Conservation (phyloP, 2,329 filamentous ascomycete genomes). For the Pleomassaria siparia region DNA sequence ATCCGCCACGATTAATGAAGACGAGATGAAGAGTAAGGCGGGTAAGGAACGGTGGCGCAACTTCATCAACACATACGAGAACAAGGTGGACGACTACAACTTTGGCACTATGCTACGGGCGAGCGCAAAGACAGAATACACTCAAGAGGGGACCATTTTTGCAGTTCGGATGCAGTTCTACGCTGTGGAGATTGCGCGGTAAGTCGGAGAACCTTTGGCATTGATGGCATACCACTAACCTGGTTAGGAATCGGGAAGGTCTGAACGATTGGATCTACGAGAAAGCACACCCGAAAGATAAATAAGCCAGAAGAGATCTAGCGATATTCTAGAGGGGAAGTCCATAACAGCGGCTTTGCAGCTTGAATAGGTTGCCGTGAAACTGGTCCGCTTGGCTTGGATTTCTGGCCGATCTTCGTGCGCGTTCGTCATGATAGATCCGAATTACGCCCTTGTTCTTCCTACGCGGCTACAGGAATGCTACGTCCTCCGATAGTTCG, state of each 20-base stretch:
- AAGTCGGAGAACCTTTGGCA: constrained; percentile 26
- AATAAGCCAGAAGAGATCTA: constrained; percentile 18
- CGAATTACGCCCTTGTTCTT: neutral
- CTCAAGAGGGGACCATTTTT: constrained; percentile 87
- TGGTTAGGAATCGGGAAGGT: constrained; percentile 71
- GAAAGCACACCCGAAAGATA: constrained; percentile 59
- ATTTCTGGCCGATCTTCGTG: neutral
- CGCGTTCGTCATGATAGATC: neutral
- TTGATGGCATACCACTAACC: constrained; percentile 18
- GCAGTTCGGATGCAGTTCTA: constrained; percentile 83
- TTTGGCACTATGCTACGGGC: constrained; percentile 91
- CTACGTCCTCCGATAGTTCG: neutral
- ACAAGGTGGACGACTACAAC: constrained; percentile 95
- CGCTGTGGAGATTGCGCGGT: constrained; percentile 73
- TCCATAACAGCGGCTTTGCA: neutral
- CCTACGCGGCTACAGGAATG: neutral
- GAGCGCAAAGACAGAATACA: constrained; percentile 80
- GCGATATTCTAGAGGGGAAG: neutral
- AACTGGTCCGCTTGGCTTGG: neutral
- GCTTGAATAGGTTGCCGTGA: neutral
- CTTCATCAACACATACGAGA: constrained; percentile 92
- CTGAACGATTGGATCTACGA: constrained; percentile 98
- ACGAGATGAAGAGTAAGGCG: constrained; percentile 94
- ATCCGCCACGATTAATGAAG: constrained; percentile 77
- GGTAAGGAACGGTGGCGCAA: constrained; percentile 95